phyloP scores from a whole-genome alignment of 2,329 filamentous ascomycete genomes.

The Cladosporium cucumerinum region DNA sequence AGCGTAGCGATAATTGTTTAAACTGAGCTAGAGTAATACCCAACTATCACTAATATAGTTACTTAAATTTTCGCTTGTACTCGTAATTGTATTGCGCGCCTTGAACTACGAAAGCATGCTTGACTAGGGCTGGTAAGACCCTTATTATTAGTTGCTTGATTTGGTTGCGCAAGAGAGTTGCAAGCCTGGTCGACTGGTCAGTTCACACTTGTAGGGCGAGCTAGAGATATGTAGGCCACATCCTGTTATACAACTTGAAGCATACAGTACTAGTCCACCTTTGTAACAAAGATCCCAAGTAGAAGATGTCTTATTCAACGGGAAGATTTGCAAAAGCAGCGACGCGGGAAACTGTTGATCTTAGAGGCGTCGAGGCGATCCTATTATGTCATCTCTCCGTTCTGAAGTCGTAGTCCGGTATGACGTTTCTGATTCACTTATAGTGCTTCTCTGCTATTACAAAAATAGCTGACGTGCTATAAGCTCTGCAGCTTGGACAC shows the following conservation, averaged over 20 bases:
- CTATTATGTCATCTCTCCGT: not conserved
- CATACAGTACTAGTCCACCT: not conserved
- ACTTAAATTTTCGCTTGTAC: not conserved
- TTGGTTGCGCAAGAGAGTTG: not conserved
- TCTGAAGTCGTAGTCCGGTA: not conserved
- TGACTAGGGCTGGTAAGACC: not conserved
- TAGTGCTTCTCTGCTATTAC: not conserved
- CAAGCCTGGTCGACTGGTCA: not conserved
- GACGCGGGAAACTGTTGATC: not conserved
- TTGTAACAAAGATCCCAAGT: not conserved
- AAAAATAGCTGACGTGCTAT: not conserved
- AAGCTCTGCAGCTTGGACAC: not conserved
- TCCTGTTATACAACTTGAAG: not conserved
- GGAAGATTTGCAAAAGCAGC: not conserved
- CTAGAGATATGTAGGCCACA: not conserved
- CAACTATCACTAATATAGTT: not conserved
- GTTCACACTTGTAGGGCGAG: not conserved
- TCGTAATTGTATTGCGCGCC: not conserved
- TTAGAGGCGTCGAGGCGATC: not conserved
- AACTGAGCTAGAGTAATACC: not conserved
- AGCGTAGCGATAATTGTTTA: not conserved
- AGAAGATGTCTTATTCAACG: not conserved
- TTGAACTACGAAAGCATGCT: not conserved
- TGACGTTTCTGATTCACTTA: not conserved
- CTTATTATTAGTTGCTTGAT: not conserved